Percentiles rank a stretch among this genome's conserved stretches.
These are phyloP conservation scores for Lathyrus aphaca DNA, from an alignment of 306 rosid genomes.

Conservation along the genomic window DNA sequence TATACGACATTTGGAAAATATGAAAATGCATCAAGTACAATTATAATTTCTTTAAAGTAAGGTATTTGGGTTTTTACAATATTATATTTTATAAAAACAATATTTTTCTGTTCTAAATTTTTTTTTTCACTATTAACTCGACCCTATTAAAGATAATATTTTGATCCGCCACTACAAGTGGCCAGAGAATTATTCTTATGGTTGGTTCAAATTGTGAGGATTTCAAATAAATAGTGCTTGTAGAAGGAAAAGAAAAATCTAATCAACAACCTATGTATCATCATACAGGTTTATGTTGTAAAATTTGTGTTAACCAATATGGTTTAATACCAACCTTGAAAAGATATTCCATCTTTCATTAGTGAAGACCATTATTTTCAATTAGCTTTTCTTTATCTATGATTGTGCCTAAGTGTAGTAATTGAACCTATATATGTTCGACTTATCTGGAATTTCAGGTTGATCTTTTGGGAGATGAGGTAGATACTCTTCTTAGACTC, in stretches of 20 bases:
- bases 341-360: slow-evolving; percentile 13
- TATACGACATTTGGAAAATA: neutral
- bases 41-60: no score
- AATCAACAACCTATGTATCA: neutral
- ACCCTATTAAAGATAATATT: neutral
- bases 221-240: neutral
- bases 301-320: slow-evolving; percentile 8
- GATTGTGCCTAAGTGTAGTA: neutral
- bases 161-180: neutral
- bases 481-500: slow-evolving; percentile 65
- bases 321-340: slow-evolving; percentile 14
- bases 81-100: neutral
- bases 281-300: slow-evolving; percentile 19
- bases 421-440: neutral
- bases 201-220: slow-evolving; percentile 6
- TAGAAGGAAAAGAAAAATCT: neutral
- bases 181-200: neutral
- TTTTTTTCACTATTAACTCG: no score
- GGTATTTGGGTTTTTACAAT: neutral
- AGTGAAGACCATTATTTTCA: neutral
- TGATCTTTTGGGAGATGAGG: slow-evolving; percentile 89
- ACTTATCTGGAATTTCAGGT: slow-evolving; percentile 65
- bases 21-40: neutral
- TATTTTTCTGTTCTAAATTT: no score
- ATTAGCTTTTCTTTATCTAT: neutral